Evolutionary conservation across 768 basidiomycete genomes (phyloP).

Genomic region (Tulasnella sp.): DNA sequence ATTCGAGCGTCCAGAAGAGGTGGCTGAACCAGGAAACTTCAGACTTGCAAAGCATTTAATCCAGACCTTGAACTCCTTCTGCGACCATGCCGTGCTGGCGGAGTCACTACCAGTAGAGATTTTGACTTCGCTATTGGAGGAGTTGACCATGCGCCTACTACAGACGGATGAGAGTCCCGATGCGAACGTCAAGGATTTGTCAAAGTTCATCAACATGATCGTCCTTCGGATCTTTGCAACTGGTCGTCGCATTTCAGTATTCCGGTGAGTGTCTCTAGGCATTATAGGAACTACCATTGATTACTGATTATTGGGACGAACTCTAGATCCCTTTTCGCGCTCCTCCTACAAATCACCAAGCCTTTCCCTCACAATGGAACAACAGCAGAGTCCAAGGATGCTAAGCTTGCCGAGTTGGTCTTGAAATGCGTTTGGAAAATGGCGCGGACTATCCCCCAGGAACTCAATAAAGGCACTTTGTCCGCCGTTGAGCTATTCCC

Average conservation of each 20-base stretch:
- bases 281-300: background rate
- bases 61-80: slow-evolving; percentile 90
- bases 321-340: slow-evolving; percentile 60
- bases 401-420: slow-evolving; percentile 85
- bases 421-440: slow-evolving; percentile 98
- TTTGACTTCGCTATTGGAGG: slow-evolving; percentile 77
- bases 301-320: background rate
- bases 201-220: slow-evolving; percentile 97
- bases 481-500: slow-evolving; percentile 84
- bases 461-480: slow-evolving; percentile 66
- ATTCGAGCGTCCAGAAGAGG: slow-evolving; percentile 70
- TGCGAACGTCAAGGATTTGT: slow-evolving; percentile 82
- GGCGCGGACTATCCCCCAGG: slow-evolving; percentile 86
- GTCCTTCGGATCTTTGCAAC: slow-evolving; percentile 88
- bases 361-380: slow-evolving; percentile 73
- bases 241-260: slow-evolving; percentile 79
- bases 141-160: slow-evolving; percentile 80
- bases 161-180: slow-evolving; percentile 85
- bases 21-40: slow-evolving; percentile 70
- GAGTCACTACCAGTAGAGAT: slow-evolving; percentile 80
- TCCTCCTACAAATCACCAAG: slow-evolving; percentile 73
- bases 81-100: slow-evolving; percentile 79
- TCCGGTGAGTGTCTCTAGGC: slow-evolving; percentile 64
- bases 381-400: slow-evolving; percentile 62
- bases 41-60: slow-evolving; percentile 95